Conservation (phyloP, 768 basidiomycete genomes). For the Mycena olivaceomarginata region DNA sequence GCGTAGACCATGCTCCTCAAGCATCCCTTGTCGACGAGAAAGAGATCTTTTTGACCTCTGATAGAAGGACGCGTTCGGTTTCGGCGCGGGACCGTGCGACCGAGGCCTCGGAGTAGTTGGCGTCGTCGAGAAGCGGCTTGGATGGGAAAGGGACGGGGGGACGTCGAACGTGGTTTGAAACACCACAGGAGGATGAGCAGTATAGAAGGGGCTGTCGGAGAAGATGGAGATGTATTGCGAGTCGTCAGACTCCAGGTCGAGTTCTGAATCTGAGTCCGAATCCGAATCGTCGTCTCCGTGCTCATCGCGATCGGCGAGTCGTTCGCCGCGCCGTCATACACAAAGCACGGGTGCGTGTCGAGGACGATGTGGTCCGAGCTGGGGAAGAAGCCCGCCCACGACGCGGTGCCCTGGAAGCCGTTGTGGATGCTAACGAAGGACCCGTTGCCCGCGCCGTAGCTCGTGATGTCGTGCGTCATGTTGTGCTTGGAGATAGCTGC, state of each 20-base stretch:
- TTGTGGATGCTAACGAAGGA: too few relatives aligned
- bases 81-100: conserved; percentile 33
- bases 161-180: conserved; percentile 31
- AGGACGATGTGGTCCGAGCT: too few relatives aligned
- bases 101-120: background rate
- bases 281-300: conserved; percentile 39
- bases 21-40: conserved; percentile 30
- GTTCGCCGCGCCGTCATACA: too few relatives aligned
- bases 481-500: too few relatives aligned
- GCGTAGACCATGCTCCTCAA: conserved; percentile 30
- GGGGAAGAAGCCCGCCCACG: too few relatives aligned
- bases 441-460: too few relatives aligned
- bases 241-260: conserved; percentile 10
- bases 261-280: conserved; percentile 32
- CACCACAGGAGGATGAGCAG: conserved; percentile 17
- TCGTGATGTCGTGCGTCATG: too few relatives aligned
- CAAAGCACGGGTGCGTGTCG: too few relatives aligned
- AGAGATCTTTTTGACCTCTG: conserved; percentile 19
- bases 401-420: too few relatives aligned
- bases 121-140: background rate
- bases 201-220: conserved; percentile 35
- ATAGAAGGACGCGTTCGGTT: conserved; percentile 27
- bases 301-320: too few relatives aligned
- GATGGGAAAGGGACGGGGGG: conserved; percentile 13
- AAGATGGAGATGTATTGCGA: conserved; percentile 38